Evolutionary conservation across 345 rosid genomes (phyloP), one percentile per base, ranked within the genome.

Genomic region (Gossypium herbaceum): DNA sequence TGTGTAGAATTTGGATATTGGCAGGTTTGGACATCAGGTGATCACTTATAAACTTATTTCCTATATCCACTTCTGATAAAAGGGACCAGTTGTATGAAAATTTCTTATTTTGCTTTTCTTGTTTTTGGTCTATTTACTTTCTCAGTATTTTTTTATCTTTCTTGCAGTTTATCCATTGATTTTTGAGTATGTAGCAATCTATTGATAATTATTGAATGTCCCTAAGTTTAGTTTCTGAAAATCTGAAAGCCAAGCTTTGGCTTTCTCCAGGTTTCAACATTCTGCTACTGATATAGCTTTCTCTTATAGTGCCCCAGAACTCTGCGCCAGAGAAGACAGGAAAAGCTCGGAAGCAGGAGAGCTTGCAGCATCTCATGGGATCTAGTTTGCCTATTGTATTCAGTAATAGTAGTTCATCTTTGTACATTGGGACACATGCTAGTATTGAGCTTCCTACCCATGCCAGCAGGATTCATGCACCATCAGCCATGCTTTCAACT

Each of bases 391-490:
- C 90, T 44, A 84, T 83, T 81, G 76, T 88, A 75, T 96, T 81
- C 79, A 80, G 83, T 72, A 92, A 93, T 80, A 93, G 97, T 47
- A 87, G 94, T 58, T 81, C 88, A 17, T 74, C 92, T 29, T 82
- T 87, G 81, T 88, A 86, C n/a, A 10, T 86, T 75, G 86, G 84
- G 55, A 82, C 89, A 75, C 89, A 82, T 56, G 19, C 88, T 80
- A 79, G 86, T 72, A 84, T 88, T 74, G 91, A 87, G 74, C 85
- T 95, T 75, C 82, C 97, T 76, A 86, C 91, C 15, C 96, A 84
- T 78, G 74, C 86, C 64, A 81, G 83, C 64, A 83, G 93, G 82
- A 86, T 88, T 74, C 91, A 90, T 85, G 79, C 85, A 27, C 78
- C 84, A 48, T 76, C 88, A 29, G 84, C 77, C 81, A 83, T 92